A percentile compares a stretch with the other conserved stretches of the same genome.
Evolutionary conservation across 148 eudicot species (phyloP).

Genomic region (Rhododendron ovatum): DNA sequence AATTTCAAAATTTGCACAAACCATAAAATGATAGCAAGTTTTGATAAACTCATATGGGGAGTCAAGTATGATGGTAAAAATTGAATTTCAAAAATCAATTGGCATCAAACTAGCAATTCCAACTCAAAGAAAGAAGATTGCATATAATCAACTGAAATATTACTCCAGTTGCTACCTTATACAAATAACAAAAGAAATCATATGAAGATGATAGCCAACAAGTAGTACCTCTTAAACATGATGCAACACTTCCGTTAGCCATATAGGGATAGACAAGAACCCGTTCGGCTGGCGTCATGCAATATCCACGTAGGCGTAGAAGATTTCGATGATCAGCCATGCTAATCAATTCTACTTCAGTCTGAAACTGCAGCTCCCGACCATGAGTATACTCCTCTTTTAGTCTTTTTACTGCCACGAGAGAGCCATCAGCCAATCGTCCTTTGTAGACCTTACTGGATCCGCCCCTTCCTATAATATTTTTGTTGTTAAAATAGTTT

Average conservation of each 20-base stretch:
- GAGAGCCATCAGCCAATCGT: constrained; percentile 63
- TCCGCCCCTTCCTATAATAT: constrained; percentile 79
- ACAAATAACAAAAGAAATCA: not conserved
- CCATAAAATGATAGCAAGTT: not conserved
- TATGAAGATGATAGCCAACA: not conserved
- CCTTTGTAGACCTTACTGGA: constrained; percentile 89
- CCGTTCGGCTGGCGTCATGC: constrained; percentile 26
- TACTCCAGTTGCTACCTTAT: not conserved
- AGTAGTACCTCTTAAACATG: not conserved
- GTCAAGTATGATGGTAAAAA: not conserved
- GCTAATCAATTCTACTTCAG: constrained; percentile 82
- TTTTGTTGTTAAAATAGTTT: constrained; percentile 54
- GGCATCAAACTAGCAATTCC: not conserved
- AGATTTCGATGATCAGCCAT: constrained; percentile 87
- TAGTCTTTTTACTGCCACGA: constrained; percentile 78
- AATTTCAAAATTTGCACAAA: not conserved
- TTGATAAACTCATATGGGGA: not conserved
- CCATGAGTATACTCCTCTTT: constrained; percentile 78
- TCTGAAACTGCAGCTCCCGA: constrained; percentile 77
- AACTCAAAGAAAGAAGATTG: not conserved
- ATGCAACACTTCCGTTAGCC: not conserved
- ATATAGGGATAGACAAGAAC: not conserved
- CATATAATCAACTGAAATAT: not conserved
- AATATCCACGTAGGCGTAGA: constrained; percentile 68
- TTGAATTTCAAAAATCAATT: not conserved